Evolutionary conservation across 768 basidiomycete genomes (phyloP).

Genomic region (Daedalea quercina): DNA sequence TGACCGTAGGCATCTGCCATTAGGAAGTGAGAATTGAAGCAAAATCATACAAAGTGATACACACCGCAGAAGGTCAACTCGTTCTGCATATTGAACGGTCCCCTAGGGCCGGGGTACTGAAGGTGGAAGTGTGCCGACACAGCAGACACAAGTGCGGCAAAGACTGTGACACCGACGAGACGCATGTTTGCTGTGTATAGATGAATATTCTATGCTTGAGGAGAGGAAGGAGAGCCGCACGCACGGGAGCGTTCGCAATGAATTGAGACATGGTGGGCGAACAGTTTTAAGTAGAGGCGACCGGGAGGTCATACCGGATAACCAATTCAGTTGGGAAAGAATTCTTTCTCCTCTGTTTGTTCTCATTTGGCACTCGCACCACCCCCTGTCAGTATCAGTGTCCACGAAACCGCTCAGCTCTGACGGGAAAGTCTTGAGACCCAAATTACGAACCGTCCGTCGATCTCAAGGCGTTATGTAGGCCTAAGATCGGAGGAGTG

Average conservation of each 20-base stretch:
- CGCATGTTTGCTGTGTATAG: slow-evolving; percentile 29
- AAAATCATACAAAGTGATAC: slow-evolving; percentile 11
- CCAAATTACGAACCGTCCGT: too few relatives aligned
- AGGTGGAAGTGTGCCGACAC: slow-evolving; percentile 70
- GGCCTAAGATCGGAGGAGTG: too few relatives aligned
- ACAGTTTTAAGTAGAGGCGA: slow-evolving; percentile 9
- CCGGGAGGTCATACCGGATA: background rate
- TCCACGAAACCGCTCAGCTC: too few relatives aligned
- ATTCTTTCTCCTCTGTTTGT: slow-evolving; percentile 22
- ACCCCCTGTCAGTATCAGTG: background rate
- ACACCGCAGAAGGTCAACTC: slow-evolving; percentile 66
- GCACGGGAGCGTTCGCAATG: background rate
- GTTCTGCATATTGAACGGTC: slow-evolving; percentile 51
- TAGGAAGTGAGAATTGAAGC: background rate
- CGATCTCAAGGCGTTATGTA: too few relatives aligned
- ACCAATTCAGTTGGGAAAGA: slow-evolving; percentile 15
- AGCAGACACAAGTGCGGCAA: slow-evolving; percentile 27
- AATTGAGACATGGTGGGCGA: slow-evolving; percentile 1
- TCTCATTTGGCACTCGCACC: slow-evolving; percentile 2
- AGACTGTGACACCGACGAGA: slow-evolving; percentile 26
- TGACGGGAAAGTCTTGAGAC: too few relatives aligned
- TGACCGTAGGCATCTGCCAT: slow-evolving; percentile 55
- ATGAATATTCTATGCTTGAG: too few relatives aligned
- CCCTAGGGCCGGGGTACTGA: slow-evolving; percentile 68
- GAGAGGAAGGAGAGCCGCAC: slow-evolving; percentile 2